Evolutionary conservation across 192 early-diverging fungal species (phyloP).

Genomic region (Coemansia sp.): DNA sequence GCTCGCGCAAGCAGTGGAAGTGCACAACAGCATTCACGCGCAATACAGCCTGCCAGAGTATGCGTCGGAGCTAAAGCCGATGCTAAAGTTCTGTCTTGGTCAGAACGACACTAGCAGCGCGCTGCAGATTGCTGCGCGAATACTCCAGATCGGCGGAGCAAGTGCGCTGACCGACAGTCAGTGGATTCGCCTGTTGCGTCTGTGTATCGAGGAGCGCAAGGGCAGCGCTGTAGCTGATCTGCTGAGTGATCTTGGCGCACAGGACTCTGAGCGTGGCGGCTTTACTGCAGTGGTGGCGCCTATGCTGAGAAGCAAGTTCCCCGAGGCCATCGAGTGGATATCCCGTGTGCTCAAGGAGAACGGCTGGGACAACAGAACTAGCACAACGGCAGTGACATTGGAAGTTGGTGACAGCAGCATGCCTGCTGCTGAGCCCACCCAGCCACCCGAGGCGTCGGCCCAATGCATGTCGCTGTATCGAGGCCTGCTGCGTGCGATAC

Average conservation of each 20-base stretch:
- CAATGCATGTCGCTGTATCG: constrained; percentile 30
- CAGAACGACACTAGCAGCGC: not conserved
- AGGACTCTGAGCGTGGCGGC: not conserved
- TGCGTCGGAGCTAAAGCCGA: not conserved
- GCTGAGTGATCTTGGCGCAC: not conserved
- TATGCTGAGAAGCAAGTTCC: not conserved
- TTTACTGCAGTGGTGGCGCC: not conserved
- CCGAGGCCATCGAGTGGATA: not conserved
- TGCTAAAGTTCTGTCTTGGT: constrained; percentile 9
- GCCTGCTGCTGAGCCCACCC: not conserved
- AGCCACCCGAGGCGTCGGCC: not conserved
- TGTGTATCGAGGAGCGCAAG: not conserved
- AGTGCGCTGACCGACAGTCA: constrained; percentile 3
- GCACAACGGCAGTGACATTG: not conserved
- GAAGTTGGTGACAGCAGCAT: not conserved
- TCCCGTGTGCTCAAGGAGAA: not conserved
- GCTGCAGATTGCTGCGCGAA: not conserved
- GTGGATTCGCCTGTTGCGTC: constrained; percentile 7
- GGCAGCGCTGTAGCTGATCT: not conserved
- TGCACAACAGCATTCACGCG: constrained; percentile 11
- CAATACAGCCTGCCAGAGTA: constrained; percentile 6
- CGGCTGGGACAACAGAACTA: not conserved
- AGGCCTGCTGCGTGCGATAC: constrained; percentile 6
- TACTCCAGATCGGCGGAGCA: constrained; percentile 6
- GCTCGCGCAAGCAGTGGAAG: constrained; percentile 9